Percentiles rank a stretch among this genome's conserved stretches.
These are phyloP conservation scores for Zygosaccharomyces rouxii DNA, from an alignment of 805 yeast species.

Conservation along the genomic window DNA sequence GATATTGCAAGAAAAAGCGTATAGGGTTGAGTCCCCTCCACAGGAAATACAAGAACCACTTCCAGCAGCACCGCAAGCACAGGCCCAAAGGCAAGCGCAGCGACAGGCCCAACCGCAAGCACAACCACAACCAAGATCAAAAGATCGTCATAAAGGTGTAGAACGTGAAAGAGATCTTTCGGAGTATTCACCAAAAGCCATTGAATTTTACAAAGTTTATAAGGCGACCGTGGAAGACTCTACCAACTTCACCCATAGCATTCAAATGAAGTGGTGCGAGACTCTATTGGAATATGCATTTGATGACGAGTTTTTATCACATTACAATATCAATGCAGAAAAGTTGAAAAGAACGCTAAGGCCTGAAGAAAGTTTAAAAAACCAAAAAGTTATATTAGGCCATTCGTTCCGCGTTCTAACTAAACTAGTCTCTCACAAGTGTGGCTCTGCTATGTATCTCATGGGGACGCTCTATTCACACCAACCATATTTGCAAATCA, in stretches of 20 bases:
- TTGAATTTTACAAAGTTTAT: slow-evolving; percentile 25
- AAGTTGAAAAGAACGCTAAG: slow-evolving; percentile 38
- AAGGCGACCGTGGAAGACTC: slow-evolving; percentile 26
- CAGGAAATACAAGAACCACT: background rate
- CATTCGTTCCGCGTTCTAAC: slow-evolving; percentile 59
- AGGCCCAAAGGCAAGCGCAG: background rate
- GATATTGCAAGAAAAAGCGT: slow-evolving; percentile 20
- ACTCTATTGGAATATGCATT: slow-evolving; percentile 47
- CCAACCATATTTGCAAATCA: slow-evolving; percentile 42
- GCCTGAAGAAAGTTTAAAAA: slow-evolving; percentile 44
- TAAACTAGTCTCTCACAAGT: slow-evolving; percentile 47
- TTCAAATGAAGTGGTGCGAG: slow-evolving; percentile 65
- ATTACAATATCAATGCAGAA: slow-evolving; percentile 47
- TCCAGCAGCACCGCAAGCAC: background rate
- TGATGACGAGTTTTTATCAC: slow-evolving; percentile 39
- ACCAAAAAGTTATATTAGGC: slow-evolving; percentile 50
- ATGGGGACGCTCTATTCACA: slow-evolving; percentile 61
- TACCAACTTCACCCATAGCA: slow-evolving; percentile 40
- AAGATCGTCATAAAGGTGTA: background rate
- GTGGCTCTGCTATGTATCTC: slow-evolving; percentile 52
- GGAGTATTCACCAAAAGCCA: slow-evolving; percentile 19
- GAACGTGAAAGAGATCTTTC: slow-evolving; percentile 15
- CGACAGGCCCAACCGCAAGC: background rate
- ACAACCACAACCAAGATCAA: background rate
- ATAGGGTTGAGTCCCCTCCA: slow-evolving; percentile 12